Base-by-base conservation (phyloP, 345 rosid species). In the Citrus medica region DNA sequence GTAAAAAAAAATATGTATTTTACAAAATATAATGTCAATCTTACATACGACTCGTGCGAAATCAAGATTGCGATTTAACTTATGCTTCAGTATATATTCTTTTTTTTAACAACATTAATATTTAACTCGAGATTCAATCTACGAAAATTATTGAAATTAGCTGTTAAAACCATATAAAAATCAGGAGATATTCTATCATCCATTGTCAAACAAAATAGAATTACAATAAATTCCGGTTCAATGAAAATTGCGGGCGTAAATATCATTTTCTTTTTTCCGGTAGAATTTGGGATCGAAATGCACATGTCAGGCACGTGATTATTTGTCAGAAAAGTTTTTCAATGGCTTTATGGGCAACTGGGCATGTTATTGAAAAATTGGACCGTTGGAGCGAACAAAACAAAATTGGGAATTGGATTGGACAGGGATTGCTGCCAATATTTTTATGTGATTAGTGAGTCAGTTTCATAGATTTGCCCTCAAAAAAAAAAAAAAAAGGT, bases 21-120 rank as follows among this genome's bases (percentile, higher is more conserved):
- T 10, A 42, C 4, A 42, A 12, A 42, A 42, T 12, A 0, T 2
- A 0, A 40, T 8, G 4, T 2, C 12, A 40, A 0, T 9, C 1
- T 3, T 2, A 37, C 9, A 0, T 7, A 6, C 2, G 2, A 2
- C 46, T 9, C 12, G 0, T 14, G 19, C 0, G 0, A 48, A 48
- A 48, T 48, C 0, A 48, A 48, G 0, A 48, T 48, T 14, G 0
- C 0, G 0, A 48, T 48, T 4, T 48, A 13, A 48, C 0, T 48
- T 40, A 9, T 35, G 0, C 0, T 33, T 33, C 6, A 5, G 0
- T 33, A 35, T 35, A 35, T 6, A 35, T 35, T 30, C 0, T 30
- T 0, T 32, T 32, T 32, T 3, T 32, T 32, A 0, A 37, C 8
- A 37, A 37, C 2, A 37, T 1, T 37, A 37, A 48, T 48, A 48